Evolutionary conservation across 176 grass and related monocot genomes (phyloP), one percentile per base, ranked within the genome.

Genomic region (Phragmites australis): DNA sequence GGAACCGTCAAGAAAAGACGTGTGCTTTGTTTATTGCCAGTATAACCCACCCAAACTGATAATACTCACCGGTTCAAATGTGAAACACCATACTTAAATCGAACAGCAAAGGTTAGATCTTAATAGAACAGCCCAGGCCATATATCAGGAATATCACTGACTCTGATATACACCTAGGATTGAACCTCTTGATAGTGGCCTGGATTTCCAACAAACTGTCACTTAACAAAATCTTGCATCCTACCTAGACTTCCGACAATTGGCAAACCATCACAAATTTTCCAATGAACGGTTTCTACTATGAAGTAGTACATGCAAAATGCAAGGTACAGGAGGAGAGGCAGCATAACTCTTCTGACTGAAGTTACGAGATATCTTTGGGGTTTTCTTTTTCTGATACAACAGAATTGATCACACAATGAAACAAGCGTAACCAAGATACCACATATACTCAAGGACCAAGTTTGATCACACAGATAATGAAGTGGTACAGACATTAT

Each of bases 321-420:
- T n/a, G 26, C 26, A 63, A 17, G 45, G 69, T 34, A 52, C 47
- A 52, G 47, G 19, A 52, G 4, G 19, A 13, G 45, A 49, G 18
- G 57, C 29, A 51, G 17, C 26, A 59, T 22, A 45, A 4, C 19
- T 34, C 40, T 57, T 80, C 62, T 47, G 19, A 70, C 42, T 31
- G 6, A 16, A 31, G 2, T n/a, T 6, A 21, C 8, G 17, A 56
- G 27, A 69, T 46, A 44, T 2, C 18, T 46, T 19, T 0, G 12
- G 8, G 10, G 4, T 11, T n/a, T 26, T 1, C 11, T 48, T 29
- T 8, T 47, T 63, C 8, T 55, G 62, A 23, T 15, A 54, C 29
- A 53, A 47, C 14, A 3, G 30, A 48, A 23, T 42, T 63, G 23
- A 70, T 73, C 49, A 81, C 49, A 74, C 14, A 86, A 80, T 23